phyloP scores from a whole-genome alignment of 306 rosid species.

The Sphenostylis stenocarpa region DNA sequence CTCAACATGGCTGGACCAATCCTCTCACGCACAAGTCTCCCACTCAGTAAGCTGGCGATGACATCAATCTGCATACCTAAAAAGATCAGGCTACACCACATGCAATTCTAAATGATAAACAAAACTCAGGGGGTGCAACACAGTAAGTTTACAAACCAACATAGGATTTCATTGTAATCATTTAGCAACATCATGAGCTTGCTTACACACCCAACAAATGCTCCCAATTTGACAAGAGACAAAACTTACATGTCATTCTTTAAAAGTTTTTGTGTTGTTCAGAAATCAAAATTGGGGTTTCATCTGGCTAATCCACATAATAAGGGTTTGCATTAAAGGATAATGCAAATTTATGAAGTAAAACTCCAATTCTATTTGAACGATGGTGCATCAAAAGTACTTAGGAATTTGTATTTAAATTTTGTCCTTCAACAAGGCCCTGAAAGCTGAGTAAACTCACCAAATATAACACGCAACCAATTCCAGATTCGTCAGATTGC shows the following conservation, averaged over 20 bases:
- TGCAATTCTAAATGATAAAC: neutral
- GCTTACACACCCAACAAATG: constrained; percentile 2
- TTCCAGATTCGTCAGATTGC: constrained; percentile 98
- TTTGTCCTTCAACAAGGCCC: neutral
- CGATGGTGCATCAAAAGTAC: neutral
- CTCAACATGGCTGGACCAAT: constrained; percentile 99
- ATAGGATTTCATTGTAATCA: neutral
- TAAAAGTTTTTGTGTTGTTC: neutral
- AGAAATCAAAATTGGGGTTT: neutral
- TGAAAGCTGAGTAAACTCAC: constrained; percentile 49
- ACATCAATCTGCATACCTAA: constrained; percentile 78
- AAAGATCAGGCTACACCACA: constrained; percentile 26
- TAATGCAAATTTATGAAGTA: neutral
- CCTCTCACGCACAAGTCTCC: constrained; percentile 95
- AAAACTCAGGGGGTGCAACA: constrained; percentile 16
- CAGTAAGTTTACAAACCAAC: neutral
- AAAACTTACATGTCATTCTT: neutral
- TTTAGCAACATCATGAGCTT: neutral
- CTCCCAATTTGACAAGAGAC: neutral
- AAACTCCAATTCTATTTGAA: neutral
- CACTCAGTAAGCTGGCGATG: constrained; percentile 91
- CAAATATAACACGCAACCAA: constrained; percentile 91
- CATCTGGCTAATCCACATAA: neutral
- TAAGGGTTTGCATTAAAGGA: neutral
- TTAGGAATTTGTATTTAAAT: neutral